phyloP scores from a whole-genome alignment of 164 flowering plant species.

The Annona squamosa region DNA sequence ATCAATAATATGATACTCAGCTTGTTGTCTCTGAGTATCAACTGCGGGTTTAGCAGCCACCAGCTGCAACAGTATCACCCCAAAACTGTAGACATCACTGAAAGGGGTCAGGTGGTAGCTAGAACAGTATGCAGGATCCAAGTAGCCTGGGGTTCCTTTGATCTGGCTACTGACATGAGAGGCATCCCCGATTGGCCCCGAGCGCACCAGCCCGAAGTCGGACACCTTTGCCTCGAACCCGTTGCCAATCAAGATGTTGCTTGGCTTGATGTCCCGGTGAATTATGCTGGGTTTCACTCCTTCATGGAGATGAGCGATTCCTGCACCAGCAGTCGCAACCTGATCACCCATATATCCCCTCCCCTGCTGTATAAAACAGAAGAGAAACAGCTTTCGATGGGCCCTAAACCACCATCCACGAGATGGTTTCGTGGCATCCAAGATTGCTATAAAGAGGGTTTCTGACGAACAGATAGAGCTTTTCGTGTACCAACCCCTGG shows the following conservation, averaged over 20 bases:
- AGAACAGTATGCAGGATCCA: constrained; percentile 68
- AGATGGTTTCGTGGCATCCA: background rate
- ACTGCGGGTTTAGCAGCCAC: constrained; percentile 60
- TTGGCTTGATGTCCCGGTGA: constrained; percentile 69
- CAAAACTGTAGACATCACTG: constrained; percentile 70
- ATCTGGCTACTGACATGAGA: constrained; percentile 69
- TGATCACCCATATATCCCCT: background rate
- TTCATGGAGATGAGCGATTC: constrained; percentile 60
- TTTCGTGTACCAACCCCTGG: too few species aligned
- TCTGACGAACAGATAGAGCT: too few species aligned
- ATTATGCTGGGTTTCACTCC: constrained; percentile 60
- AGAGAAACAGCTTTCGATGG: background rate
- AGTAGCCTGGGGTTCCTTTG: constrained; percentile 73
- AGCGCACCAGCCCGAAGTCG: constrained; percentile 60
- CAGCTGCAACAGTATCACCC: constrained; percentile 69
- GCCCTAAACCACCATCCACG: background rate
- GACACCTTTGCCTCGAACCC: constrained; percentile 60
- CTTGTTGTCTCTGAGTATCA: constrained; percentile 14
- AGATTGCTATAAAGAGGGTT: too few species aligned
- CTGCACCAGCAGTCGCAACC: constrained; percentile 17
- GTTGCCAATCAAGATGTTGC: constrained; percentile 57
- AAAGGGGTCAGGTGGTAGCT: constrained; percentile 49
- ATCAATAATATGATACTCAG: constrained; percentile 40
- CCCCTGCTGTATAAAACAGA: background rate
- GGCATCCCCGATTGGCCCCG: constrained; percentile 58